Conservation (phyloP, 2,329 filamentous ascomycete species). For the Mollisia scopiformis region DNA sequence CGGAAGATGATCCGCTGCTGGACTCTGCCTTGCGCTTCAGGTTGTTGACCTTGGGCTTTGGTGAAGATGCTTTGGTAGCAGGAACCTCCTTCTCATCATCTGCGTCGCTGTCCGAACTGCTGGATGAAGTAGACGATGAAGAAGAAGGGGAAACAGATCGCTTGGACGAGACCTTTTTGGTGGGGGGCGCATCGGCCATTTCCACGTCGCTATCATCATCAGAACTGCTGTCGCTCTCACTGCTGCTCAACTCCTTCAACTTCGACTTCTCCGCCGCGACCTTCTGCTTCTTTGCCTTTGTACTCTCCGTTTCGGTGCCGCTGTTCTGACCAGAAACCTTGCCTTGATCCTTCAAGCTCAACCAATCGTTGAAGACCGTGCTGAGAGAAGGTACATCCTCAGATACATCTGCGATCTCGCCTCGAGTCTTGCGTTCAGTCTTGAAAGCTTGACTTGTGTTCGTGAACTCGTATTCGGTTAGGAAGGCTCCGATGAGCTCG, state of each 20-base stretch:
- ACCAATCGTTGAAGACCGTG: conserved; percentile 43
- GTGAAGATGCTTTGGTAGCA: conserved; percentile 28
- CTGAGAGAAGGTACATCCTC: conserved; percentile 40
- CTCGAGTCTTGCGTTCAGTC: conserved; percentile 57
- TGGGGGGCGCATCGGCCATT: conserved; percentile 36
- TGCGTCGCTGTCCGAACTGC: conserved; percentile 51
- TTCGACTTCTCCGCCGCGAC: conserved; percentile 13
- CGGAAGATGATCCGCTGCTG: conserved; percentile 41
- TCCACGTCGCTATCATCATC: conserved; percentile 37
- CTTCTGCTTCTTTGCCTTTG: conserved; percentile 23
- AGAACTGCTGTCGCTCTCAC: conserved; percentile 35
- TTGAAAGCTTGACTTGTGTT: conserved; percentile 63
- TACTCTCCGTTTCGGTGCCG: conserved; percentile 10
- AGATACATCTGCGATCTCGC: conserved; percentile 46
- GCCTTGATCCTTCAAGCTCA: conserved; percentile 32
- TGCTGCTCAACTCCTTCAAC: conserved; percentile 39
- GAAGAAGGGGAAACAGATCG: conserved; percentile 40
- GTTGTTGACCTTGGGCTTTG: conserved; percentile 41
- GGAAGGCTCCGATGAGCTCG: conserved; percentile 67
- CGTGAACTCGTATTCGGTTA: conserved; percentile 67
- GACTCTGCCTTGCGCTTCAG: conserved; percentile 59
- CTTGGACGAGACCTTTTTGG: conserved; percentile 34
- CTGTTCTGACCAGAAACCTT: conserved; percentile 8
- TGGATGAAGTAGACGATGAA: conserved; percentile 40
- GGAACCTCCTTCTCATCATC: conserved; percentile 50